phyloP scores from a whole-genome alignment of 2,329 filamentous ascomycete species.

The Boeremia exigua region DNA sequence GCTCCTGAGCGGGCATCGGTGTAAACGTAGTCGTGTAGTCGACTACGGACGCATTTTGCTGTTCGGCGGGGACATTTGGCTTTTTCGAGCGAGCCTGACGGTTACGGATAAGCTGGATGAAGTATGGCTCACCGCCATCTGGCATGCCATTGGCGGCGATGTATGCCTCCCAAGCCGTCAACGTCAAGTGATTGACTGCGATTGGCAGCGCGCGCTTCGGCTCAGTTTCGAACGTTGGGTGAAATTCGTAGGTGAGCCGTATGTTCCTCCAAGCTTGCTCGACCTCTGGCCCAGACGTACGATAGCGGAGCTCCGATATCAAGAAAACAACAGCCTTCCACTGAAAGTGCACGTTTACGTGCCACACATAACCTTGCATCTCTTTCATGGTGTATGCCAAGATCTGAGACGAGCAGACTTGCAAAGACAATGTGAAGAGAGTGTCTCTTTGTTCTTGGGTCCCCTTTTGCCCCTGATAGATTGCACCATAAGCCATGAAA shows the following conservation, averaged over 20 bases:
- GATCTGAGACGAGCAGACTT: constrained; percentile 52
- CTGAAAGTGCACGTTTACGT: constrained; percentile 56
- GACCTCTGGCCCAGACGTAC: constrained; percentile 31
- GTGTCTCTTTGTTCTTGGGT: constrained; percentile 46
- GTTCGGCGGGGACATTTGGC: neutral
- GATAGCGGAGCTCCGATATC: constrained; percentile 42
- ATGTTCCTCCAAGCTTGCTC: constrained; percentile 55
- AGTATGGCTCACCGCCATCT: constrained; percentile 25
- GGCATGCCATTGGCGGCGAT: constrained; percentile 14
- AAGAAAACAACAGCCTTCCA: constrained; percentile 62
- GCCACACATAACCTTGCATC: constrained; percentile 54
- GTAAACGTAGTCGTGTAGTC: too few relatives aligned
- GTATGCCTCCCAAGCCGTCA: constrained; percentile 54
- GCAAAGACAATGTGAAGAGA: constrained; percentile 50
- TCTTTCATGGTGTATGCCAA: constrained; percentile 48
- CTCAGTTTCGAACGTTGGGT: constrained; percentile 49
- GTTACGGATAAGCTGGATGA: constrained; percentile 29
- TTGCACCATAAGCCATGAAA: constrained; percentile 54
- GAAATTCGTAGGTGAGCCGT: constrained; percentile 51
- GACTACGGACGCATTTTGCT: neutral
- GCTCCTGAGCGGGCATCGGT: neutral
- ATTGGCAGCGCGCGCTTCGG: constrained; percentile 50
- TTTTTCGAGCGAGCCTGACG: constrained; percentile 8
- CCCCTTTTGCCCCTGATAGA: constrained; percentile 41
- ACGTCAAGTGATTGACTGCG: constrained; percentile 51